These are phyloP conservation scores for Yamadazyma buinensis DNA, from an alignment of 1,139 yeast species.

Conservation along the genomic window DNA sequence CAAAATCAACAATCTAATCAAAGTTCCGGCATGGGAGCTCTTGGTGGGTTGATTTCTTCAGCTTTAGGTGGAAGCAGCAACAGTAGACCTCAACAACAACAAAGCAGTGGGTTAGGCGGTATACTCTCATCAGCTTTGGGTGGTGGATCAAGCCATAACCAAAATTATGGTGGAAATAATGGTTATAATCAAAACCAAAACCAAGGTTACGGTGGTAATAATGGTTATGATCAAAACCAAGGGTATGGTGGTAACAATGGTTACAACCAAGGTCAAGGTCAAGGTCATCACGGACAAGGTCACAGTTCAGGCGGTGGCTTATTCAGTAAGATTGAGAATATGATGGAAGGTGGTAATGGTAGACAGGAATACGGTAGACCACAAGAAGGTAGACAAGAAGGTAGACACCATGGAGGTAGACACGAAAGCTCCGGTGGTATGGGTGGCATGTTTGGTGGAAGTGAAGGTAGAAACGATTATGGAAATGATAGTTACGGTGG, in stretches of 20 bases:
- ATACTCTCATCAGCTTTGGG: conserved; percentile 13
- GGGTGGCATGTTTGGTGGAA: conserved; percentile 3
- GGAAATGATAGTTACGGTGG: conserved; percentile 2
- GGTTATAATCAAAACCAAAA: conserved; percentile 14
- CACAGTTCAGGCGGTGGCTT: conserved; percentile 8
- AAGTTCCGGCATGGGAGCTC: conserved; percentile 36
- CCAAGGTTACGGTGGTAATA: conserved; percentile 16
- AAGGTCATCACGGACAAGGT: neutral
- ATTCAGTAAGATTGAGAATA: conserved; percentile 12
- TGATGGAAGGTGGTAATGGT: conserved; percentile 11
- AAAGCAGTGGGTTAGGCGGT: conserved; percentile 11
- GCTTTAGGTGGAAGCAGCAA: conserved; percentile 28
- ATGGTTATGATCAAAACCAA: conserved; percentile 8
- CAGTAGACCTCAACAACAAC: conserved; percentile 8
- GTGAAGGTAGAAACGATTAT: conserved; percentile 9
- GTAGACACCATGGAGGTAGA: conserved; percentile 7
- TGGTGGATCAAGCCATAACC: conserved; percentile 13
- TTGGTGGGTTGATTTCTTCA: conserved; percentile 60
- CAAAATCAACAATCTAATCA: conserved; percentile 42
- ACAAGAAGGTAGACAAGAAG: conserved; percentile 8
- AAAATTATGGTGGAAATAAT: conserved; percentile 15
- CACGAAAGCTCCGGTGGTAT: conserved; percentile 8
- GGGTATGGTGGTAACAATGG: conserved; percentile 13
- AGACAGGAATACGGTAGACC: conserved; percentile 6
- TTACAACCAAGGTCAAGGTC: conserved; percentile 6